Evolutionary conservation across 1,284 basidiomycete species (phyloP).

Genomic region (Ustilago bromivora): DNA sequence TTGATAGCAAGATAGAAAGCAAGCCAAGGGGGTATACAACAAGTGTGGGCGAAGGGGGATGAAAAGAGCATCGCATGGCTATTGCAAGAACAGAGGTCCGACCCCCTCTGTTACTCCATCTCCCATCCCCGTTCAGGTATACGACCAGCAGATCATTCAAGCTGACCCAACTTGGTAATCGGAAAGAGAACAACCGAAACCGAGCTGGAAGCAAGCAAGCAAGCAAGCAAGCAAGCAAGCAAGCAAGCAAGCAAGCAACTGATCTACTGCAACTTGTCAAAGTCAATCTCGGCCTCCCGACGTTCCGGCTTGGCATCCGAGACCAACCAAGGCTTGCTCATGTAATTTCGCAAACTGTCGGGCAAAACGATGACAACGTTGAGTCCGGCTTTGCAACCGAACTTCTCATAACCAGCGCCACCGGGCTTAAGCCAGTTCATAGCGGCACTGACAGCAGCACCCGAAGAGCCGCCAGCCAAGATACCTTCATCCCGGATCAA

Average conservation of each 20-base stretch:
- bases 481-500: conserved; percentile 90
- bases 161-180: background rate
- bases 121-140: conserved; percentile 55
- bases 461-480: conserved; percentile 90
- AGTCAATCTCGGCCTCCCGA: conserved; percentile 50
- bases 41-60: conserved; percentile 37
- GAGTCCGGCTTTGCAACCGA: conserved; percentile 79
- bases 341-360: conserved; percentile 94
- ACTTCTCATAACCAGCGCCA: conserved; percentile 74
- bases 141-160: conserved; percentile 29
- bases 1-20: background rate
- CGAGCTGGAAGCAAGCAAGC: background rate
- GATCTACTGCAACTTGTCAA: conserved; percentile 44
- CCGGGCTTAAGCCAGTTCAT: conserved; percentile 80
- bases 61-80: conserved; percentile 59
- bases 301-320: conserved; percentile 51
- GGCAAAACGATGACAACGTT: conserved; percentile 91
- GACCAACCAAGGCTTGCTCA: conserved; percentile 78
- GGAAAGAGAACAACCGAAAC: background rate
- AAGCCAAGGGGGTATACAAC: conserved; percentile 39
- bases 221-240: background rate
- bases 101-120: conserved; percentile 59
- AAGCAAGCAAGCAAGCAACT: background rate
- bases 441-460: conserved; percentile 83
- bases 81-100: conserved; percentile 59